Evolutionary conservation across 2,329 filamentous ascomycete genomes (phyloP), one percentile per base, ranked within the genome.

Genomic region (Cladosporium sp.): DNA sequence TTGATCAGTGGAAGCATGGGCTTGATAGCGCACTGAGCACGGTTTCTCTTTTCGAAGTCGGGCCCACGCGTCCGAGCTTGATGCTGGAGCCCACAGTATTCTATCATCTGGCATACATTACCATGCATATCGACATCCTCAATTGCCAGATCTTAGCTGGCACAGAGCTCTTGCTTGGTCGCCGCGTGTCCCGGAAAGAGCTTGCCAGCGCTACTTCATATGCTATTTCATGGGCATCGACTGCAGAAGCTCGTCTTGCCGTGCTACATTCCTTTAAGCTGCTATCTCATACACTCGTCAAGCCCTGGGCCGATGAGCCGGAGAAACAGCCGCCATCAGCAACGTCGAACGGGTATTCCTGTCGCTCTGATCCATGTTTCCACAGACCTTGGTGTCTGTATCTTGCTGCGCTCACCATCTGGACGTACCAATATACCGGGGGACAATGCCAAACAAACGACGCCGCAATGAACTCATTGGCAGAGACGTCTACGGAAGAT

Each of bases 321-420:
- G 51, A n/a, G 51, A n/a, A 11, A 8, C 4, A 30, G 11, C 14
- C 1, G 18, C 28, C 10, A 21, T 34, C 30, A n/a, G 15, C 28
- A 54, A 30, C 15, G 8, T 10, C 26, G 15, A 34, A 14, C 3
- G 2, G 64, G 75, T 97, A 97, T 76, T 89, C 88, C n/a, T 92
- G 92, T 0, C 87, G 92, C 28, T 90, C 96, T 70, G 94, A 97
- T 73, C 89, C 92, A 59, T 84, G 97, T 1, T 85, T 97, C 66
- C 95, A 97, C 74, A 85, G 93, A 12, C 92, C 93, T 0, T 97
- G 94, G 94, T 92, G 96, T 4, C 82, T 97, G 60, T 97, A 97
- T 78, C 94, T 96, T 74, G 91, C 94, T 0, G 89, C 89, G 0
- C 83, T 98, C 6, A 92, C 97, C 15, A 90, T 97, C 1, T 97